Conservation (phyloP, 75 land plant species). For the Adiantum capillusveneris region DNA sequence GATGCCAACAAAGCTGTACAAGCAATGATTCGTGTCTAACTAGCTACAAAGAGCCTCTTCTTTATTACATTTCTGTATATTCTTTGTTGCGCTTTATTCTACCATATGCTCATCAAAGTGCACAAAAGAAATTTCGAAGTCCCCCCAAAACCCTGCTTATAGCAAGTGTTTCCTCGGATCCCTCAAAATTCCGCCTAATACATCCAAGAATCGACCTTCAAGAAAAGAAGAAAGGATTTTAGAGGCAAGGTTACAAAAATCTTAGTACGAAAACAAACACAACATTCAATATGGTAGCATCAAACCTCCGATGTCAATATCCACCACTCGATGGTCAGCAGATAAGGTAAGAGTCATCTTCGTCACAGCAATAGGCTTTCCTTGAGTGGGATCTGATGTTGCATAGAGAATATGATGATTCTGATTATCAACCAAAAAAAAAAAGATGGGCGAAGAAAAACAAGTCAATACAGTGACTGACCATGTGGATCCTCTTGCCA, state of each 20-base stretch:
- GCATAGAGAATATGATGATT: neutral
- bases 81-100: too few relatives aligned
- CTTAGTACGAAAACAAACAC: neutral
- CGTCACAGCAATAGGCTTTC: slow-evolving; percentile 54
- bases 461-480: slow-evolving; percentile 11
- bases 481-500: slow-evolving; percentile 66
- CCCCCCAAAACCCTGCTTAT: too few relatives aligned
- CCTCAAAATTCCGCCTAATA: slow-evolving; percentile 20
- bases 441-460: neutral
- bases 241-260: neutral
- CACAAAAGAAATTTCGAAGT: too few relatives aligned
- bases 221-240: neutral
- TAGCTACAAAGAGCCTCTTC: too few relatives aligned
- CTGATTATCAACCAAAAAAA: neutral
- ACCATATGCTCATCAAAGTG: too few relatives aligned
- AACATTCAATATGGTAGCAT: neutral
- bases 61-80: too few relatives aligned
- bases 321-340: slow-evolving; percentile 85
- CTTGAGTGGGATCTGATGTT: slow-evolving; percentile 39
- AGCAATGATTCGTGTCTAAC: too few relatives aligned
- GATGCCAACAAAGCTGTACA: too few relatives aligned
- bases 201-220: slow-evolving; percentile 37
- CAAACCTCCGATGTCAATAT: slow-evolving; percentile 74
- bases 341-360: slow-evolving; percentile 81
- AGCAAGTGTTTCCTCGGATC: slow-evolving; percentile 29